These are phyloP conservation scores for Sporothrix inflata DNA, from an alignment of 2,329 filamentous ascomycete genomes.

Conservation along the genomic window DNA sequence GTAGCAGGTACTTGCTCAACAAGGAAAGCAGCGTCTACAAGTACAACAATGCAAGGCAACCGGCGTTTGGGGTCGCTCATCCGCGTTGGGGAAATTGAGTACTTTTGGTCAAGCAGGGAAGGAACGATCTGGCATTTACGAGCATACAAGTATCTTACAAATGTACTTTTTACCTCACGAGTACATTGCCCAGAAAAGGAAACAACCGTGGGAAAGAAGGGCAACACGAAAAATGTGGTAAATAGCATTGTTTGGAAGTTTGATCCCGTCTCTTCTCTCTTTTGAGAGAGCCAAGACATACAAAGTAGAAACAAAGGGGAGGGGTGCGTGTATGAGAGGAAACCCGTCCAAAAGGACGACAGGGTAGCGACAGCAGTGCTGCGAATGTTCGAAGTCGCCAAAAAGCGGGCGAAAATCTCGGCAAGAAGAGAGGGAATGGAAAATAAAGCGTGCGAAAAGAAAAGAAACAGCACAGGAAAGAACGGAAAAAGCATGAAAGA, in stretches of 20 bases:
- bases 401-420: not conserved
- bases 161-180: not conserved
- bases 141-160: not conserved
- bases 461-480: not conserved
- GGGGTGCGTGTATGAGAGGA: not conserved
- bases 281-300: not conserved
- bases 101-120: not conserved
- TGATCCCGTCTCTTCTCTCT: slow-evolving; percentile 14
- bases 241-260: slow-evolving; percentile 10
- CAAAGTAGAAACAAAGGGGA: not conserved
- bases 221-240: not conserved
- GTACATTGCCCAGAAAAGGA: slow-evolving; percentile 5
- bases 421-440: not conserved
- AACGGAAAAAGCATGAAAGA: slow-evolving; percentile 24
- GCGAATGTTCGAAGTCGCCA: not conserved
- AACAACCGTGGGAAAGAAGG: not conserved
- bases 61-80: not conserved
- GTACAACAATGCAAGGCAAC: not conserved
- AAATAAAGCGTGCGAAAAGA: not conserved
- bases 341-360: slow-evolving; percentile 7
- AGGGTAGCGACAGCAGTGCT: not conserved
- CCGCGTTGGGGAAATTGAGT: not conserved
- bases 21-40: not conserved
- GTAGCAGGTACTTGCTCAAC: slow-evolving; percentile 23
- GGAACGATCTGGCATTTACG: not conserved